Base-by-base conservation (phyloP, 2,329 filamentous ascomycete genomes). In the Aspergillus jensenii region DNA sequence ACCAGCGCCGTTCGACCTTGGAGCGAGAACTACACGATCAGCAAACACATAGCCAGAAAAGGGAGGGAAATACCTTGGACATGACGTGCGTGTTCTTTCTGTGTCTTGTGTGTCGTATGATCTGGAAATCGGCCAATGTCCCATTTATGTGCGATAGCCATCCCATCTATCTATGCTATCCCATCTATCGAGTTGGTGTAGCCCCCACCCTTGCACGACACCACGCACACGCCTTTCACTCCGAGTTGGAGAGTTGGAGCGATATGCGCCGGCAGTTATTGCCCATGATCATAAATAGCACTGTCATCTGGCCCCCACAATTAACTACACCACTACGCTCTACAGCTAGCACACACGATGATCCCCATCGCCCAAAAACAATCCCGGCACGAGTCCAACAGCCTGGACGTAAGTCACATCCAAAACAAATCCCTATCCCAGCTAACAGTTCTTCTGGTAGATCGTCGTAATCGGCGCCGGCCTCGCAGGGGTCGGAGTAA, bases 1-100 rank as follows among this genome's bases (percentile, higher is more conserved):
- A 81, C 72, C 31, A 81, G 59, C 21, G 75, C 78, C 4, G 75
- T 79, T 27, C 80, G 78, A 17, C 79, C 80, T 59, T 78, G 74
- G 4, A 84, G 68, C 0, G 78, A 81, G 60, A 83, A 82, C 79
- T 81, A 41, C 11, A n/a, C 2, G 9, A 23, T 65, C 48, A 21
- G 21, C 21, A 21, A 19, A 19, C 19, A 19, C 21, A 21, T 21
- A 21, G 21, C 21, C 21, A 21, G 3, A 21, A 3, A 21, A 21
- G 21, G 21, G 21, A 21, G 3, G 21, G 21, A 21, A 21, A 21
- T 21, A 21, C 21, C 21, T 59, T 59, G 6, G 67, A 68, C 68
- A 71, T 71, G 14, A 31, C 55, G 39, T 27, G 7, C 3, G 25
- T 11, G 9, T 31, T 4, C 8, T 31, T 11, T 11, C 9, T 31